Percentiles rank a stretch among this genome's conserved stretches.
These are phyloP conservation scores for Colletotrichum magnum DNA, from an alignment of 2,329 filamentous ascomycete species.

Conservation along the genomic window DNA sequence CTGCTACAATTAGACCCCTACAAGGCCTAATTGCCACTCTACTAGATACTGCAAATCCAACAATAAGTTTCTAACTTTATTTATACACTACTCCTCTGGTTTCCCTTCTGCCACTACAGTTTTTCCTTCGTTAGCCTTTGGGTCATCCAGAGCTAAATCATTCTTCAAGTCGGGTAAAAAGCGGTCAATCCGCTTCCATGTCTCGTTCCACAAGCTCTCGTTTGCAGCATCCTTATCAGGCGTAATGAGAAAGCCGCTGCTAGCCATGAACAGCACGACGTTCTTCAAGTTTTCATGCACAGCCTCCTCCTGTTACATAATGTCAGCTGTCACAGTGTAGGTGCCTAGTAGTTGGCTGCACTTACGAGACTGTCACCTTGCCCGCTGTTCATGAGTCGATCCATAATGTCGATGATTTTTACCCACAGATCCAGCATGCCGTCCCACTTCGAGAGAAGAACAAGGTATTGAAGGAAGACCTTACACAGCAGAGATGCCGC, in stretches of 20 bases:
- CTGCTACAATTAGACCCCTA: too few species aligned
- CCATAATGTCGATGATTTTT: constrained; percentile 93
- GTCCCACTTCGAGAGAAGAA: constrained; percentile 86
- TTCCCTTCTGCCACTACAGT: neutral
- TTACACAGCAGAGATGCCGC: constrained; percentile 93
- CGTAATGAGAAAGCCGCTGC: constrained; percentile 85
- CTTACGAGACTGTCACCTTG: constrained; percentile 89
- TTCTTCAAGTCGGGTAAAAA: constrained; percentile 73
- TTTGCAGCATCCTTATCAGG: constrained; percentile 71
- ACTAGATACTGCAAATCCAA: too few species aligned
- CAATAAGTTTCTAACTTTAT: too few species aligned
- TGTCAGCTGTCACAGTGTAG: neutral
- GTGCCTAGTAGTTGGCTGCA: constrained; percentile 43
- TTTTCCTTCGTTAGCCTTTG: constrained; percentile 24
- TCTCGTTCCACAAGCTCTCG: constrained; percentile 73
- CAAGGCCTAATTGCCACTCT: too few species aligned
- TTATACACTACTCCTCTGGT: neutral
- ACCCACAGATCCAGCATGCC: constrained; percentile 94
- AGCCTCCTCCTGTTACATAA: constrained; percentile 82
- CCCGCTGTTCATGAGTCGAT: constrained; percentile 95
- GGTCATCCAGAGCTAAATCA: constrained; percentile 69
- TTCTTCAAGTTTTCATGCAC: constrained; percentile 97
- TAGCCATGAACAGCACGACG: constrained; percentile 94
- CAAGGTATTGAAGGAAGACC: constrained; percentile 94
- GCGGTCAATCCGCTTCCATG: constrained; percentile 75